These are phyloP conservation scores for Cucumis hystrix DNA, from an alignment of 306 rosid species.

Conservation along the genomic window DNA sequence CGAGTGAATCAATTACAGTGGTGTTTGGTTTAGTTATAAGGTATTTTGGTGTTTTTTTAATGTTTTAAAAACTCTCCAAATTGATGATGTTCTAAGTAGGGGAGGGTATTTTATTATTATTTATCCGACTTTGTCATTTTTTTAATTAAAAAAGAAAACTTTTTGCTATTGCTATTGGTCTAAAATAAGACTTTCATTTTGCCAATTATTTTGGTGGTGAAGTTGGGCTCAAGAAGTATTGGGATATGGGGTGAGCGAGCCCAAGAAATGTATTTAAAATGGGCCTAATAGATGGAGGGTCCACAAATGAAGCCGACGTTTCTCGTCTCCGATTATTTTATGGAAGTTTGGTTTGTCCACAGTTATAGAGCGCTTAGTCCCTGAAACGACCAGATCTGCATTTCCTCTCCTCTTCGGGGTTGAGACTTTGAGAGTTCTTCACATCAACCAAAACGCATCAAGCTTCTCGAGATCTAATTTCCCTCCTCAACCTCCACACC, in stretches of 20 bases:
- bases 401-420: not conserved
- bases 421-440: not conserved
- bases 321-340: not conserved
- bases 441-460: constrained; percentile 1
- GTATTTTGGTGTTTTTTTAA: too few species aligned
- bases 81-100: too few species aligned
- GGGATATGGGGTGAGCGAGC: not conserved
- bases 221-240: too few species aligned
- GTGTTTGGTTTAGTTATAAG: too few species aligned
- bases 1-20: too few species aligned
- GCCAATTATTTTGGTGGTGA: too few species aligned
- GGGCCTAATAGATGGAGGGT: not conserved
- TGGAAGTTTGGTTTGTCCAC: not conserved
- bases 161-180: too few species aligned
- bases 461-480: constrained; percentile 2
- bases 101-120: too few species aligned
- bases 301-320: not conserved
- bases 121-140: too few species aligned
- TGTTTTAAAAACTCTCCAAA: too few species aligned
- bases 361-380: not conserved
- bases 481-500: not conserved
- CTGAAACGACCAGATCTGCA: constrained; percentile 7
- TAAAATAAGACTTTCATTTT: too few species aligned
- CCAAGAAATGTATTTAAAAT: not conserved
- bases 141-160: too few species aligned